Percentiles rank a stretch among this genome's conserved stretches.
phyloP scores from a whole-genome alignment of 2,329 filamentous ascomycete genomes.

The Beauveria scarabaeidicola region DNA sequence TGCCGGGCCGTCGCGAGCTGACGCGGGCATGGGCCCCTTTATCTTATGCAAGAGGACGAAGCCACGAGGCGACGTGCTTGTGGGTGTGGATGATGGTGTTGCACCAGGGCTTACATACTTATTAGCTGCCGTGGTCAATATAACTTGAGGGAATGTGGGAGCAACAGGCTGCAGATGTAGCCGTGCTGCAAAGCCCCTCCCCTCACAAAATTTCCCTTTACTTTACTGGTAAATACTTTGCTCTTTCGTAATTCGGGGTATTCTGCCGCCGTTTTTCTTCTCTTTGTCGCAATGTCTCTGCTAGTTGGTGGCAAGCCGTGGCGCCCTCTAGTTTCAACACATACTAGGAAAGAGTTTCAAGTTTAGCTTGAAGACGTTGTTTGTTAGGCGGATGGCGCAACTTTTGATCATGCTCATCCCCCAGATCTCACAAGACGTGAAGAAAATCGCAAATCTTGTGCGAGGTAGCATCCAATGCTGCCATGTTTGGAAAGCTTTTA shows the following conservation, averaged over 20 bases:
- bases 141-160: not conserved
- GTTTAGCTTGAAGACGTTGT: conserved; percentile 8
- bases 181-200: not conserved
- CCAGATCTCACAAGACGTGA: not conserved
- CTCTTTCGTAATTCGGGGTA: too few species aligned
- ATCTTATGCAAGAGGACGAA: not conserved
- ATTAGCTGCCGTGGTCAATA: not conserved
- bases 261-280: not conserved
- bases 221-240: not conserved
- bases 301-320: not conserved
- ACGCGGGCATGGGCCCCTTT: not conserved
- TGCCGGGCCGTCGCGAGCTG: conserved; percentile 4
- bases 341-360: not conserved
- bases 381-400: not conserved
- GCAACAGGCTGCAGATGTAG: not conserved
- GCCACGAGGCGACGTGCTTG: conserved; percentile 9
- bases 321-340: not conserved
- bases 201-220: not conserved
- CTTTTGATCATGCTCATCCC: not conserved
- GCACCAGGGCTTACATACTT: not conserved
- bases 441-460: not conserved
- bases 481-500: not conserved
- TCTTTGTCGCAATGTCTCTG: not conserved
- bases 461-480: not conserved
- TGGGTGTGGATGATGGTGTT: conserved; percentile 3